Evolutionary conservation across 1,139 yeast genomes (phyloP).

Genomic region (Saccharomyces hybrid): DNA sequence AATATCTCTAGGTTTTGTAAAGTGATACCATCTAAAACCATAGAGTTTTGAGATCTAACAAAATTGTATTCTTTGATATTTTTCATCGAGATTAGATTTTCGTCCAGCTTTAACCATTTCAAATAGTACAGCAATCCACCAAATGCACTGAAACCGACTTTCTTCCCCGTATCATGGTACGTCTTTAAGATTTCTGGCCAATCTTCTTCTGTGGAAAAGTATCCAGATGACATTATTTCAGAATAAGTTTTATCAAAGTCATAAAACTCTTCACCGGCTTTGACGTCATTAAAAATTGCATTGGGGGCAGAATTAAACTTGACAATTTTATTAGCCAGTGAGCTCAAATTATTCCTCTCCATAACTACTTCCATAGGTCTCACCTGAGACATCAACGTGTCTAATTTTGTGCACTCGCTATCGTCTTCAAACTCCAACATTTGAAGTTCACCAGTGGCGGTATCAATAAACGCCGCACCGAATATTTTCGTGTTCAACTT

Average conservation of each 20-base stretch:
- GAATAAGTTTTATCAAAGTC: constrained; percentile 72
- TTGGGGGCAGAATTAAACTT: constrained; percentile 66
- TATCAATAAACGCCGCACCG: constrained; percentile 87
- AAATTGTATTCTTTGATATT: constrained; percentile 69
- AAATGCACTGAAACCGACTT: constrained; percentile 67
- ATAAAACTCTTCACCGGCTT: constrained; percentile 75
- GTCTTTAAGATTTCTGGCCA: constrained; percentile 55
- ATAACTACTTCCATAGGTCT: constrained; percentile 81
- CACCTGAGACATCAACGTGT: constrained; percentile 81
- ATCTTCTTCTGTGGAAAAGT: constrained; percentile 52
- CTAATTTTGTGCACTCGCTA: constrained; percentile 74
- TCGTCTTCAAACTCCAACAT: constrained; percentile 74
- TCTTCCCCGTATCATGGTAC: constrained; percentile 43
- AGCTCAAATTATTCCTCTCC: constrained; percentile 65
- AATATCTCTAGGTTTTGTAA: constrained; percentile 83
- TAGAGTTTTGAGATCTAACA: constrained; percentile 49
- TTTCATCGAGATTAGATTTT: constrained; percentile 67
- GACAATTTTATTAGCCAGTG: constrained; percentile 61
- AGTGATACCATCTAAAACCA: constrained; percentile 87
- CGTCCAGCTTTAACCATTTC: constrained; percentile 67
- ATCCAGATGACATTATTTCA: constrained; percentile 53
- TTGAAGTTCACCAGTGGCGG: constrained; percentile 79
- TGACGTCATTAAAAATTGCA: constrained; percentile 78
- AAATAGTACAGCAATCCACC: constrained; percentile 85
- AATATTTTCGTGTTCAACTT: constrained; percentile 44